phyloP scores from a whole-genome alignment of 2,329 filamentous ascomycete species.

The Trematosphaeria pertusa region DNA sequence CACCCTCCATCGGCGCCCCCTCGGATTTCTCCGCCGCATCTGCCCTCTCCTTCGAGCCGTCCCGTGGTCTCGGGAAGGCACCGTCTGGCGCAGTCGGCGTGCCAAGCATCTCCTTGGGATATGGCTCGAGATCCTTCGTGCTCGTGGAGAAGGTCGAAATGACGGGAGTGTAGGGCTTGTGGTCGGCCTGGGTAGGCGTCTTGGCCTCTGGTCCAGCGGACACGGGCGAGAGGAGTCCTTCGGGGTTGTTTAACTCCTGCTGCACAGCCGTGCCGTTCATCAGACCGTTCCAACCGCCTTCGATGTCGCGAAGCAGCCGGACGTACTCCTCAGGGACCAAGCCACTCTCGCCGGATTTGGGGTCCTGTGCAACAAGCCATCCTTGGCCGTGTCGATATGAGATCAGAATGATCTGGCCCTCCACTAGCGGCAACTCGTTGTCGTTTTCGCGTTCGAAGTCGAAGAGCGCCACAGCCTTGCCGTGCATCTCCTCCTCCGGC shows the following conservation, averaged over 20 bases:
- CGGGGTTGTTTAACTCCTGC: slow-evolving; percentile 30
- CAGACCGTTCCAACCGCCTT: slow-evolving; percentile 73
- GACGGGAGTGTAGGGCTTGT: slow-evolving; percentile 51
- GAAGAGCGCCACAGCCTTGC: slow-evolving; percentile 92
- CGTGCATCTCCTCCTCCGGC: slow-evolving; percentile 96
- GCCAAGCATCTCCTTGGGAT: slow-evolving; percentile 51
- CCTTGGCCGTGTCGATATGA: slow-evolving; percentile 96
- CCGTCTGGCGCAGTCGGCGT: slow-evolving; percentile 43
- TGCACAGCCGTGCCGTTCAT: slow-evolving; percentile 43
- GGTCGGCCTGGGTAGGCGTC: slow-evolving; percentile 49
- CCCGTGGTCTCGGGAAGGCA: slow-evolving; percentile 18
- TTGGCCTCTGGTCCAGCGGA: slow-evolving; percentile 47
- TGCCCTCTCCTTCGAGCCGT: slow-evolving; percentile 18
- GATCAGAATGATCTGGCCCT: slow-evolving; percentile 96
- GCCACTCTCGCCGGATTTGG: slow-evolving; percentile 90
- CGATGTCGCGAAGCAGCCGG: slow-evolving; percentile 87
- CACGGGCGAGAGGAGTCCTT: slow-evolving; percentile 41
- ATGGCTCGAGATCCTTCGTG: slow-evolving; percentile 58
- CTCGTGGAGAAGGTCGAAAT: slow-evolving; percentile 61
- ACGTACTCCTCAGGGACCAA: slow-evolving; percentile 97
- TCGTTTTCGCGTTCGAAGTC: slow-evolving; percentile 96
- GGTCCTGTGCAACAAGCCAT: slow-evolving; percentile 96
- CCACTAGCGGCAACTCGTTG: slow-evolving; percentile 89
- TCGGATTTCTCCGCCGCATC: slow-evolving; percentile 27
- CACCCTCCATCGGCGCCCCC: slow-evolving; percentile 24